Evolutionary conservation across 192 early-diverging fungal genomes (phyloP).

Genomic region (Backusella tuberculispora): DNA sequence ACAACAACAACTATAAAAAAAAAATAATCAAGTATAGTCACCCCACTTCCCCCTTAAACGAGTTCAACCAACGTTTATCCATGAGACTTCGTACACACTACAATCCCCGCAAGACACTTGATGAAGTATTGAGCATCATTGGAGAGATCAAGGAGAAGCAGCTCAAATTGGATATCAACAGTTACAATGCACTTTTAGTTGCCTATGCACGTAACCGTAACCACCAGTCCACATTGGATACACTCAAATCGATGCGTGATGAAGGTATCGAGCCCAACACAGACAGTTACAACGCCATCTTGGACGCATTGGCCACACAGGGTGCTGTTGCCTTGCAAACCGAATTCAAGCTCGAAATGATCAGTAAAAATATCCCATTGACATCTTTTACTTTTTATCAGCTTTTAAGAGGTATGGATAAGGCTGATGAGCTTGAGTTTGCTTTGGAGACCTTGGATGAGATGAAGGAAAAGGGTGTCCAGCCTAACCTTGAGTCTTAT

Average conservation of each 20-base stretch:
- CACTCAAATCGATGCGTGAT: slow-evolving; percentile 44
- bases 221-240: slow-evolving; percentile 22
- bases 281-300: slow-evolving; percentile 43
- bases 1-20: not conserved
- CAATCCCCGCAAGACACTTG: not conserved
- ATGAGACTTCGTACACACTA: not conserved
- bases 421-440: slow-evolving; percentile 38
- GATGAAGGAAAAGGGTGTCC: slow-evolving; percentile 41
- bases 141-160: slow-evolving; percentile 38
- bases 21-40: slow-evolving; percentile 16
- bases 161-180: slow-evolving; percentile 44
- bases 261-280: slow-evolving; percentile 39
- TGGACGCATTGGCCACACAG: slow-evolving; percentile 19
- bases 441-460: slow-evolving; percentile 46
- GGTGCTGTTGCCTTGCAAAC: not conserved
- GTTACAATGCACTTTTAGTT: slow-evolving; percentile 44
- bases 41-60: slow-evolving; percentile 17
- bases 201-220: slow-evolving; percentile 39
- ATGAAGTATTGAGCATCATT: slow-evolving; percentile 21
- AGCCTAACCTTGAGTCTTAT: slow-evolving; percentile 37
- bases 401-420: slow-evolving; percentile 42
- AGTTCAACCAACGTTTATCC: slow-evolving; percentile 4
- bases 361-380: slow-evolving; percentile 20
- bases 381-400: slow-evolving; percentile 41
- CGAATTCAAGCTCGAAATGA: slow-evolving; percentile 24